Conservation (phyloP, 106 monocot species). For the Dendrobium catenatum region DNA sequence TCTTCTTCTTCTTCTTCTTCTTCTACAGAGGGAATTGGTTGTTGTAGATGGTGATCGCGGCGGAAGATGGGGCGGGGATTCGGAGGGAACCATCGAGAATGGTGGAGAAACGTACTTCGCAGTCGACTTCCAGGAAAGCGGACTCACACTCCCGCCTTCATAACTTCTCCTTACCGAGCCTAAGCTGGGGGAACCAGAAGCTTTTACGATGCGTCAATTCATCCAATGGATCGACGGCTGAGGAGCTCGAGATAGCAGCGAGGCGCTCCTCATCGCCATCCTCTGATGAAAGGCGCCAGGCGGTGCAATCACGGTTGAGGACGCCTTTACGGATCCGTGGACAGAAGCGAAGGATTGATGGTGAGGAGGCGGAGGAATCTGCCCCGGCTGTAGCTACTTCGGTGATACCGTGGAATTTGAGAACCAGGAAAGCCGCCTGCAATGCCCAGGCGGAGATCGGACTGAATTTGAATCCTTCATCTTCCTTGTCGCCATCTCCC, state of each 20-base stretch:
- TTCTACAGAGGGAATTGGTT: background rate
- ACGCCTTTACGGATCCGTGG: background rate
- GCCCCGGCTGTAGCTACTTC: background rate
- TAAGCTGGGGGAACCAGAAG: slow-evolving; percentile 20
- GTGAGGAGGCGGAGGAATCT: slow-evolving; percentile 2
- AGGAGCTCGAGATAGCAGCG: background rate
- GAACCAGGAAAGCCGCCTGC: slow-evolving; percentile 14
- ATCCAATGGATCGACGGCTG: background rate
- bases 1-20: background rate
- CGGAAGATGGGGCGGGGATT: background rate
- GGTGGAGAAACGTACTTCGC: slow-evolving; percentile 4
- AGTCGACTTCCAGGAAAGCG: background rate
- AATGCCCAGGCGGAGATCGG: slow-evolving; percentile 7
- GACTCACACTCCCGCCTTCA: slow-evolving; percentile 7
- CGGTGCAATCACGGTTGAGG: background rate
- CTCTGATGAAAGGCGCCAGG: background rate
- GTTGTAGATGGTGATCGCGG: slow-evolving; percentile 9
- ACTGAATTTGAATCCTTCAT: slow-evolving; percentile 1
- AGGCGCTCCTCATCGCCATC: background rate
- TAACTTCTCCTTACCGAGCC: slow-evolving; percentile 19
- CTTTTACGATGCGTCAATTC: slow-evolving; percentile 22
- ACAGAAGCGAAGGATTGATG: background rate
- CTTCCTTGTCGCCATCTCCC: background rate
- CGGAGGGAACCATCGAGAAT: background rate
- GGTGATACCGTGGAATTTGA: slow-evolving; percentile 17